Conservation (phyloP, 2,329 filamentous ascomycete species). For the Pseudofabraea citricarpa region DNA sequence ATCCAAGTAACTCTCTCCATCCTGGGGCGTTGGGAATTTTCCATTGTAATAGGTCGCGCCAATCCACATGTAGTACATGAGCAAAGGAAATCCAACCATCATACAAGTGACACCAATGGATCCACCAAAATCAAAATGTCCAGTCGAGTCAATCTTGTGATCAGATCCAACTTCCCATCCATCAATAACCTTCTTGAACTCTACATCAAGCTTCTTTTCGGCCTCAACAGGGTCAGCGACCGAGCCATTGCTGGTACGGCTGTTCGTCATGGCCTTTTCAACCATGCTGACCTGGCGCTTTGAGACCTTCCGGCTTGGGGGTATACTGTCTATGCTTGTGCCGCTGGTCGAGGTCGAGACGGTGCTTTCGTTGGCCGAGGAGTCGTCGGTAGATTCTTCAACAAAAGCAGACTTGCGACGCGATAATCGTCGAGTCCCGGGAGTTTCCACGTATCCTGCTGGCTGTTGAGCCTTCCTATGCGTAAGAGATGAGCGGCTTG, state of each 20-base stretch:
- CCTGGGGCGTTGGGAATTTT: slow-evolving; percentile 63
- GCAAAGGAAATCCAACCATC: slow-evolving; percentile 87
- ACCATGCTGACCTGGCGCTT: slow-evolving; percentile 18
- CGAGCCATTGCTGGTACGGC: slow-evolving; percentile 3
- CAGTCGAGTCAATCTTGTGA: slow-evolving; percentile 58
- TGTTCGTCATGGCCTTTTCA: slow-evolving; percentile 17
- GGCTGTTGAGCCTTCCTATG: slow-evolving; percentile 45
- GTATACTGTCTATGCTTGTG: slow-evolving; percentile 14
- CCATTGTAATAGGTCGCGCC: slow-evolving; percentile 91
- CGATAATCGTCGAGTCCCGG: slow-evolving; percentile 33
- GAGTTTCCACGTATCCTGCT: slow-evolving; percentile 47
- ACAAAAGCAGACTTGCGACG: slow-evolving; percentile 33
- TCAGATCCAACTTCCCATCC: slow-evolving; percentile 57
- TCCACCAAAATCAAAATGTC: slow-evolving; percentile 80
- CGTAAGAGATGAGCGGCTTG: too few species aligned
- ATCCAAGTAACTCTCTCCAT: slow-evolving; percentile 62
- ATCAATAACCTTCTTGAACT: slow-evolving; percentile 33
- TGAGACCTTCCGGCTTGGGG: slow-evolving; percentile 13
- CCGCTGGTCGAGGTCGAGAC: neutral
- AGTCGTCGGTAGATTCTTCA: slow-evolving; percentile 27
- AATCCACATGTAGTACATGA: slow-evolving; percentile 99
- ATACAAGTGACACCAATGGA: slow-evolving; percentile 72
- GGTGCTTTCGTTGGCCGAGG: slow-evolving; percentile 20
- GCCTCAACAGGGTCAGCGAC: slow-evolving; percentile 6
- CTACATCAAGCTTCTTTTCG: slow-evolving; percentile 9